Base-by-base conservation (phyloP, 352 stramenopile genomes). In the Globisporangium cederbergense region DNA sequence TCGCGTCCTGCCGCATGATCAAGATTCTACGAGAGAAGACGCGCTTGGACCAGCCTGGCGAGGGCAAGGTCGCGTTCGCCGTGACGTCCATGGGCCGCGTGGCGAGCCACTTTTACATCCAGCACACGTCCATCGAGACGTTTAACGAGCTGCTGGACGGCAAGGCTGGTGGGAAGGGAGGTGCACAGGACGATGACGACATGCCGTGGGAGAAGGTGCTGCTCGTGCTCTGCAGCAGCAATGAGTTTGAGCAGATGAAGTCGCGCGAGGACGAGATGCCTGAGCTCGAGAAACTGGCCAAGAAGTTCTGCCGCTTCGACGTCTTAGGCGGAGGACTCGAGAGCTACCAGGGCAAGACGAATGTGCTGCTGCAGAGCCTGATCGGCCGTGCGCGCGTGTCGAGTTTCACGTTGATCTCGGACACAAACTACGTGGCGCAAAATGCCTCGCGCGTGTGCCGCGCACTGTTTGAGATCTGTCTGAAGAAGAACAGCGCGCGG, bases 341-440 rank as follows among this genome's bases (percentile, higher is more conserved):
- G 52, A 94, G 75, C 51, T 95, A 87, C 59, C 86, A 73, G 45
- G 97, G 97, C 6, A 99, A 99, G 81, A 97, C 91, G 59, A 98
- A 97, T 72, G 90, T 99, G 22, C 79, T 99, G 43, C 74, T 99
- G 49, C 98, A 99, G 53, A 71, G 75, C 59, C 54, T 93, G 25
- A 81, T 93, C 49, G 75, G 76, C 20, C 74, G 82, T 68, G 81
- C 88, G 43, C 75, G 89, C 46, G 78, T 99, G n/a, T 92, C 83
- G 13, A 96, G 87, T 58, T 99, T 99, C 65, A 99, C 98, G 16
- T 76, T 99, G 2, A 98, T 99, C 62, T 98, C 94, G 9, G 98
- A 99, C 80, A 99, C 95, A 3, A 99, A 99, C 66, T 99, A 99
- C 79, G 97, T 99, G 6, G 97, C 96, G 18, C 97, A 99, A 58